Evolutionary conservation across 805 yeast genomes (phyloP), one percentile per base, ranked within the genome.

Genomic region (Jamesozyma piceae): DNA sequence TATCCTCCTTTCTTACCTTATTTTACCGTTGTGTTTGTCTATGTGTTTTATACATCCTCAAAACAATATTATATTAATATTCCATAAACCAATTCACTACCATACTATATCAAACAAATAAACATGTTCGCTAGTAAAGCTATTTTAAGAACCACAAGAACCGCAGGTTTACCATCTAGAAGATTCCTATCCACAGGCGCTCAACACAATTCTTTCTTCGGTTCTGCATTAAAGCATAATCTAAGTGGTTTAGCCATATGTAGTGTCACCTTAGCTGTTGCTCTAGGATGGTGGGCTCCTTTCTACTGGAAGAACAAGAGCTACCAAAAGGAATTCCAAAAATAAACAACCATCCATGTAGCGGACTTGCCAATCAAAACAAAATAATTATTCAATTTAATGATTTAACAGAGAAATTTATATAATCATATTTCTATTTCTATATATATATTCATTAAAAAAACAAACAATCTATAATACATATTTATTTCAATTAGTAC

Each of bases 151-250:
- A 19, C 37, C 11, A 11, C 26, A 8, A 35, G 22, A 35, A n/a
- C 11, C 9, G 10, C 26, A 3, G 18, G 18, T 3, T 22, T 21
- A 4, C 19, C 29, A 21, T 6, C 26, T 3, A 35, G 29, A 2
- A 71, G 68, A 41, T 40, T 71, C 15, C 80, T 82, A 0, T 69
- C 67, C 29, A 58, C 67, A 1, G 29, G 18, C 4, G 24, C n/a
- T n/a, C 38, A 22, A 29, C 34, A 17, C 28, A 14, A 19, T 9
- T 21, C 13, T n/a, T 41, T 35, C 17, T 20, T 50, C 3, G 34
- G 35, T 3, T 40, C 46, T 11, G 65, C 59, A 40, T 29, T 51
- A 29, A 58, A 47, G 39, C 55, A 63, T 47, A 31, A 55, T 22
- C 45, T 41, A 11, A 51, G 53, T n/a, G 47, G 52, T 15, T 38